Evolutionary conservation across 2,329 filamentous ascomycete genomes (phyloP), one percentile per base, ranked within the genome.

Genomic region (Didymella lethalis): DNA sequence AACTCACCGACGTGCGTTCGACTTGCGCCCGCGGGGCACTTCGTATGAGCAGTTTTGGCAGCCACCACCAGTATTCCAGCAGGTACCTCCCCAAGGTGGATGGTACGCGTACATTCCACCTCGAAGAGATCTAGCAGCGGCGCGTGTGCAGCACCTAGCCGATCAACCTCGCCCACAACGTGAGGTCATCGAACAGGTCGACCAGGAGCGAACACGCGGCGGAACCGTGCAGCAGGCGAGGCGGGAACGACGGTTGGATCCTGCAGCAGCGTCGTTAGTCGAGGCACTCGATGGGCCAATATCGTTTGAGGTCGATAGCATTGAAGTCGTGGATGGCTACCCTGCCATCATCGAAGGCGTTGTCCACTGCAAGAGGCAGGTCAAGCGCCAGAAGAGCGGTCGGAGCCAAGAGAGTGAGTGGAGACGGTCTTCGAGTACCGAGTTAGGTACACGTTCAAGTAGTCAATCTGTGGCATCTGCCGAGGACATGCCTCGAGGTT

Each of bases 251-350:
- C 5, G 38, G 10, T 25, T 25, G 38, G 18, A 41, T 23, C 38
- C 36, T 40, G 38, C 20, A 25, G 25, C 18, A 20, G 18, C 20
- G 20, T 25, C 38, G 7, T 4, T 23, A 1, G 1, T 41, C 20
- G 2, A 16, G 25, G 12, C 25, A 11, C 5, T 7, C 2, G 18
- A 7, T 7, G n/a, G 40, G 7, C 38, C 43, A 3, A 14, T 28
- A 4, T 23, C 29, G 7, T 23, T 41, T 12, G 53, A 59, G n/a
- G 58, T 61, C 5, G 67, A 73, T 43, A 69, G 60, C 36, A 62
- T 73, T 43, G 56, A 65, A 29, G 63, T 71, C 2, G 64, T 65
- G 20, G 68, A 71, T 7, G 59, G 69, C 16, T 65, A 66, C 20
- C 68, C 69, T 6, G 48, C 54, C 7, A 53, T 68, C 4, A 49